Conservation (phyloP, 2,329 filamentous ascomycete species). For the Cadophora malorum region DNA sequence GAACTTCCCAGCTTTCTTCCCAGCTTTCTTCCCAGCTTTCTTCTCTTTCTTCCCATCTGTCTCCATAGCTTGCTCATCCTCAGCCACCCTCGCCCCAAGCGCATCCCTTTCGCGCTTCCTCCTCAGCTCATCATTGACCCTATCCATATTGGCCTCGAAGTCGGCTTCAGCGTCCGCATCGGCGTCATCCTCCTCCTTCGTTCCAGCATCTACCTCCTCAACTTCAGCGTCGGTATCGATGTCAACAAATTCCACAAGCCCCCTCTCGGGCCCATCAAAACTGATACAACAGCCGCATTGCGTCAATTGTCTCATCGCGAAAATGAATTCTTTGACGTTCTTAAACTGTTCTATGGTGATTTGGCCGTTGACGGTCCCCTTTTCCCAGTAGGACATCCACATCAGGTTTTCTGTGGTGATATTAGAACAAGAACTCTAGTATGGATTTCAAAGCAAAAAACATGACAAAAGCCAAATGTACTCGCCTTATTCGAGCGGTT, state of each 20-base stretch:
- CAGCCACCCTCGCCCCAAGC: not conserved
- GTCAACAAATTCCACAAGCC: conserved; percentile 7
- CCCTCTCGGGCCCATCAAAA: not conserved
- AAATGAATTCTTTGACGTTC: conserved; percentile 2
- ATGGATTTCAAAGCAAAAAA: too few relatives aligned
- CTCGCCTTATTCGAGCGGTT: too few relatives aligned
- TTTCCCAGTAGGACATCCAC: conserved; percentile 8
- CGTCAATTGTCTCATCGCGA: not conserved
- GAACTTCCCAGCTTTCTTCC: not conserved
- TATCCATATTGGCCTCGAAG: not conserved
- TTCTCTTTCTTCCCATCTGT: not conserved
- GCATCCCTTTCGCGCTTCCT: not conserved
- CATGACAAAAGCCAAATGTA: too few relatives aligned
- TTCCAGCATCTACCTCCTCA: not conserved
- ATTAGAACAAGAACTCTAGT: too few relatives aligned
- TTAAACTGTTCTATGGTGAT: conserved; percentile 11
- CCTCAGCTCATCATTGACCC: not conserved
- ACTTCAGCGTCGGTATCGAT: not conserved
- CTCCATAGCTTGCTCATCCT: not conserved
- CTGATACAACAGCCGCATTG: conserved; percentile 12
- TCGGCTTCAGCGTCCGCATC: not conserved
- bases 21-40: not conserved
- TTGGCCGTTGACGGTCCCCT: not conserved
- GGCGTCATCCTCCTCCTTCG: not conserved
- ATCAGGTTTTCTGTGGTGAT: not conserved